Base-by-base conservation (phyloP, 495 filamentous ascomycete genomes). In the Cercophora scortea region DNA sequence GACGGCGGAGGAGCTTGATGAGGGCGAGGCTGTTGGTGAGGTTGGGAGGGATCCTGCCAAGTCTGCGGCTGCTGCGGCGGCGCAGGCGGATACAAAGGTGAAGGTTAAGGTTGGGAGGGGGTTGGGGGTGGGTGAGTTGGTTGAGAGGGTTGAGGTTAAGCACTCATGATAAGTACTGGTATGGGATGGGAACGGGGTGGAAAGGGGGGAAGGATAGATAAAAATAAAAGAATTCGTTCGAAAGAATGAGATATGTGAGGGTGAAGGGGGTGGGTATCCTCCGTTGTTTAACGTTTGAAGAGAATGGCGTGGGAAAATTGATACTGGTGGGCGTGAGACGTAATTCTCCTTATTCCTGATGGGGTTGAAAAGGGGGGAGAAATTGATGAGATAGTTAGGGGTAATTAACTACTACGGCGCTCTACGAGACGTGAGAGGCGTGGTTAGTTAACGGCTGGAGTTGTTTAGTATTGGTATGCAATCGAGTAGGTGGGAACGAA, bases 81-180 rank as follows among this genome's bases (percentile, higher is more conserved):
- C 25, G 25, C 2, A 25, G 25, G 52, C 44, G 13, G 62, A 73
- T 1, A 59, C 50, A 38, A 65, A 70, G 53, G 57, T 74, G 16
- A 79, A 78, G 61, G 88, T 94, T 46, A 93, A 89, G 77, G 80
- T 94, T 32, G 90, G 90, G 17, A 72, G 90, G 54, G 79, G 71
- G 4, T 63, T 96, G 17, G 90, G 90, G 8, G 90, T 96, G 4
- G 85, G 86, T 8, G 89, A 93, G 58, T 68, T 96, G 66, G 86
- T 91, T 32, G 89, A 94, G 80, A 82, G 80, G 69, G 87, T 84
- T 67, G 88, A 87, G 65, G 80, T 71, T 60, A 77, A 71, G 58
- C 64, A 74, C 38, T 56, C 25, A 49, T 47, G 25, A 25, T 25
- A n/a, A n/a, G n/a, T n/a, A n/a, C n/a, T n/a, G n/a, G n/a, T n/a